Evolutionary conservation across 441 rosid genomes (phyloP).

Genomic region (Hypseocharis bilobata): DNA sequence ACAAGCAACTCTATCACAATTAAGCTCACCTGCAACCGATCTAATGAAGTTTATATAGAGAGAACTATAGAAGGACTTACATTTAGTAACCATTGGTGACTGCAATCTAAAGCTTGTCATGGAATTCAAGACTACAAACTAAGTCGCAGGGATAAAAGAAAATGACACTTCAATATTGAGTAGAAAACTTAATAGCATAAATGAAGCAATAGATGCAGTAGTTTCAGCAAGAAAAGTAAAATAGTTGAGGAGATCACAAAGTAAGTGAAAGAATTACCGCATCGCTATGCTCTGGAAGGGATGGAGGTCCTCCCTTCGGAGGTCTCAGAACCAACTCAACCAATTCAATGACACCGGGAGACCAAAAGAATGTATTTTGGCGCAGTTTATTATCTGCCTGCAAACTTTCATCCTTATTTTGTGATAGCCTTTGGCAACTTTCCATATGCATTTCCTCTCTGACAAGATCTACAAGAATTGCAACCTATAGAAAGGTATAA

Average conservation of each 20-base stretch:
- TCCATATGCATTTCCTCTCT: constrained; percentile 45
- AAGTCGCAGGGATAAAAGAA: background rate
- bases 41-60: too few relatives aligned
- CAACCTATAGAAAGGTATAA: constrained; percentile 41
- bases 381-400: constrained; percentile 24
- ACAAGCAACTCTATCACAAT: too few relatives aligned
- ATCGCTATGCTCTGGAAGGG: constrained; percentile 65
- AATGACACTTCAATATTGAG: background rate
- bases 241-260: background rate
- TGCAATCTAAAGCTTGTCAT: too few relatives aligned
- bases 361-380: constrained; percentile 32
- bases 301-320: constrained; percentile 69
- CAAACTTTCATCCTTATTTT: constrained; percentile 16
- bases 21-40: too few relatives aligned
- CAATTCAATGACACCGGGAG: constrained; percentile 44
- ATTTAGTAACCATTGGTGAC: background rate
- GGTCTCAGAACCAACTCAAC: constrained; percentile 68
- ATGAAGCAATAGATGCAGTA: background rate
- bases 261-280: constrained; percentile 34
- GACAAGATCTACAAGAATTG: constrained; percentile 68
- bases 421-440: constrained; percentile 22
- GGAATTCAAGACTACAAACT: background rate
- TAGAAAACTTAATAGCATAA: background rate
- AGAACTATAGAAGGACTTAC: too few relatives aligned
- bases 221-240: constrained; percentile 4